These are phyloP conservation scores for Mimosa pudica DNA, from an alignment of 306 rosid genomes.

Conservation along the genomic window DNA sequence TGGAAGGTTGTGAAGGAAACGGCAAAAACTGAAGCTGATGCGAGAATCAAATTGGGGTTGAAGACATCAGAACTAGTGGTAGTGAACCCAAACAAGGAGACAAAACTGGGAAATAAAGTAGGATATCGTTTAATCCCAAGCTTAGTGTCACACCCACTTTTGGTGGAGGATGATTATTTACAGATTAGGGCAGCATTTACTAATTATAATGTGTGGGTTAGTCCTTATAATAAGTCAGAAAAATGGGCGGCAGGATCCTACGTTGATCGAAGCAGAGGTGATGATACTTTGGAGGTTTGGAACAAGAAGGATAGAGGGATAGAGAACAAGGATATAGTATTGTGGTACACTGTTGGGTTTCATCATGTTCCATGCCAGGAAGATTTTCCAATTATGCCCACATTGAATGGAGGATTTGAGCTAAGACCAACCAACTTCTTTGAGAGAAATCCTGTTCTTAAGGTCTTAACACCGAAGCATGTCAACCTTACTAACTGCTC, in stretches of 20 bases:
- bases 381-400: conserved; percentile 11
- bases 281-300: conserved; percentile 5
- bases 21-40: conserved; percentile 14
- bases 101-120: not conserved
- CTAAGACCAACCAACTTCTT: conserved; percentile 12
- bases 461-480: not conserved
- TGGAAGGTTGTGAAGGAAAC: conserved; percentile 6
- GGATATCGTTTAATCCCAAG: not conserved
- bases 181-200: not conserved
- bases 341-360: not conserved
- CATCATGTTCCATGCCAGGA: conserved; percentile 15
- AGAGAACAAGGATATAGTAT: conserved; percentile 15
- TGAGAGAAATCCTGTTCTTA: conserved; percentile 11
- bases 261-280: not conserved
- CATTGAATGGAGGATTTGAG: conserved; percentile 11
- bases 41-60: not conserved
- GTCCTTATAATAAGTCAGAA: conserved; percentile 5
- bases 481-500: not conserved
- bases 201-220: conserved; percentile 6
- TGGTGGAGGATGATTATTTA: not conserved
- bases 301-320: not conserved
- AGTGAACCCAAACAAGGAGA: conserved; percentile 9
- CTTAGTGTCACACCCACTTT: not conserved
- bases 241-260: conserved; percentile 4
- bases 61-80: not conserved